Percentiles rank a stretch among this genome's conserved stretches.
Evolutionary conservation across 1,284 basidiomycete species (phyloP).

Genomic region (Chondrostereum purpureum): DNA sequence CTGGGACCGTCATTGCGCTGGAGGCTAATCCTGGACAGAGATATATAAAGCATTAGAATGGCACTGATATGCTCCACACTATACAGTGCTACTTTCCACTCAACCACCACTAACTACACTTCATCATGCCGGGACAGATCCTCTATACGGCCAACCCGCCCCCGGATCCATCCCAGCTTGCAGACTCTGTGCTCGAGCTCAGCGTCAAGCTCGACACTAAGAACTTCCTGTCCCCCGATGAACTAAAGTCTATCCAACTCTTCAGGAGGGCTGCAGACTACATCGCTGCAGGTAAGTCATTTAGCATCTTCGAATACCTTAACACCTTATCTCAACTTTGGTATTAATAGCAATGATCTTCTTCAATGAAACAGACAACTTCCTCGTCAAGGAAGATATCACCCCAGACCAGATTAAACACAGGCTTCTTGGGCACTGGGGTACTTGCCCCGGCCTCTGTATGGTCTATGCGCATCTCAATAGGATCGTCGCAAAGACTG

Average conservation of each 20-base stretch:
- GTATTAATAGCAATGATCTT: slow-evolving; percentile 66
- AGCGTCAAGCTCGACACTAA: slow-evolving; percentile 36
- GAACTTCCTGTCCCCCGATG: slow-evolving; percentile 38
- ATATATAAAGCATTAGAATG: no score
- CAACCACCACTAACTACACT: background rate
- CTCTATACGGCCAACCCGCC: slow-evolving; percentile 54
- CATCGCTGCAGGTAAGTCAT: slow-evolving; percentile 50
- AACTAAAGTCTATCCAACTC: slow-evolving; percentile 42
- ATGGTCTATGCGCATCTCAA: slow-evolving; percentile 80
- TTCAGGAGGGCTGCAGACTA: slow-evolving; percentile 61
- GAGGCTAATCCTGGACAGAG: no score
- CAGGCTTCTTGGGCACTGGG: slow-evolving; percentile 75
- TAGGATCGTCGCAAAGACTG: slow-evolving; percentile 60
- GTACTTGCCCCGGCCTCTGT: slow-evolving; percentile 71
- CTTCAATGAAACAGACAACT: slow-evolving; percentile 54
- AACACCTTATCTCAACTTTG: slow-evolving; percentile 8
- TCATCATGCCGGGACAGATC: slow-evolving; percentile 50
- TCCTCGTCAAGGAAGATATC: slow-evolving; percentile 58
- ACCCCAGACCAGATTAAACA: slow-evolving; percentile 67
- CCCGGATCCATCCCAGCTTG: slow-evolving; percentile 53
- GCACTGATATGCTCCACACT: no score
- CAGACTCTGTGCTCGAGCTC: slow-evolving; percentile 41
- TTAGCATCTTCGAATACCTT: background rate
- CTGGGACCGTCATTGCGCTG: background rate
- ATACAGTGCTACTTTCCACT: background rate